These are phyloP conservation scores for Coniosporium apollinis DNA, from an alignment of 495 filamentous ascomycete species.

Conservation along the genomic window DNA sequence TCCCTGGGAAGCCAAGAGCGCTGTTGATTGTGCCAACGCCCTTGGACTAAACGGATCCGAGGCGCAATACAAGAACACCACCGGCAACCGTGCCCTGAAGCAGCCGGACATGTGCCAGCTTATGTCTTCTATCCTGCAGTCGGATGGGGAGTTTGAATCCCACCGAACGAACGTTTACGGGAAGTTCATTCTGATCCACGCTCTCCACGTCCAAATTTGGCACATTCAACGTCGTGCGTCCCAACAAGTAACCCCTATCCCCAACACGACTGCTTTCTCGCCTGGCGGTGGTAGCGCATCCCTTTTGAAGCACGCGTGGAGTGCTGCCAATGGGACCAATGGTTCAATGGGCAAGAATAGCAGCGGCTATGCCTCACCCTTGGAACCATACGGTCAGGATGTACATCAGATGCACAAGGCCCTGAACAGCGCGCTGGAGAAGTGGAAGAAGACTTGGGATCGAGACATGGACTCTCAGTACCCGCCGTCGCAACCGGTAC, in stretches of 20 bases:
- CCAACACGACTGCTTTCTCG: conserved; percentile 8
- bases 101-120: conserved; percentile 40
- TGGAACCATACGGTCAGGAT: conserved; percentile 8
- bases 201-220: conserved; percentile 20
- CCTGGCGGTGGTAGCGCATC: conserved; percentile 27
- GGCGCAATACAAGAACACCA: conserved; percentile 30
- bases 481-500: conserved; percentile 27
- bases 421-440: conserved; percentile 33
- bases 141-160: conserved; percentile 32
- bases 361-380: conserved; percentile 36
- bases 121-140: conserved; percentile 36
- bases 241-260: neutral
- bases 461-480: conserved; percentile 45
- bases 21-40: conserved; percentile 39
- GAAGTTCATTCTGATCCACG: conserved; percentile 54
- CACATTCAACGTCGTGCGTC: conserved; percentile 8
- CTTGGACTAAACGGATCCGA: conserved; percentile 37
- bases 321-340: conserved; percentile 19
- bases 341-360: conserved; percentile 20
- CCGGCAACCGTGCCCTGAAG: conserved; percentile 38
- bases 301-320: conserved; percentile 32
- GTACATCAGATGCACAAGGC: conserved; percentile 22
- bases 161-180: conserved; percentile 45
- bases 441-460: conserved; percentile 51
- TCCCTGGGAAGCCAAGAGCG: conserved; percentile 41